Base-by-base conservation (phyloP, 2,329 filamentous ascomycete genomes). In the Dactylellina parvicollis region DNA sequence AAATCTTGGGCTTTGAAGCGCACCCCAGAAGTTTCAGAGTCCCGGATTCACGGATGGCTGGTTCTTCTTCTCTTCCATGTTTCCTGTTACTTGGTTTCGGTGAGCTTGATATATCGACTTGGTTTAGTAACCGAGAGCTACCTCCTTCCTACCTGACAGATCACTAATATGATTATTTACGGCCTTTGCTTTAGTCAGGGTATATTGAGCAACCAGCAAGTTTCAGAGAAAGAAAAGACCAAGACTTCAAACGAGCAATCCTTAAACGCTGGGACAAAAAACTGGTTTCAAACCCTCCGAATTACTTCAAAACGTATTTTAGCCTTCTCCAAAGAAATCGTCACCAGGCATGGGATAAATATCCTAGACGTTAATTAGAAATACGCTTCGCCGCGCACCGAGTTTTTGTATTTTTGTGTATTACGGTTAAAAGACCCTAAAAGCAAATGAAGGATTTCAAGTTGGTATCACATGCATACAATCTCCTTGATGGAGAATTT, bases 301-400 rank as follows among this genome's bases (percentile, higher is more conserved):
- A 56, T 22, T 57, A 57, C 34, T 67, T 59, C 18, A 57, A 44
- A 34, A 40, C 34, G 10, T 42, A 52, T 50, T 67, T 67, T 18
- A 32, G 18, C 28, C 24, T 66, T 34, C 18, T 56, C 28, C 2
- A n/a, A 10, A 32, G 34, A 44, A 20, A 28, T 9, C 30, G 20
- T n/a, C 28, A n/a, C 24, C 32, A 24, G n/a, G 12, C 14, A 40
- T 10, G 38, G 14, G 30, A 30, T 10, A 16, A 42, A 32, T 30
- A 28, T 0, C 3, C n/a, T 20, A 38, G 32, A 38, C 1, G 14
- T 1, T 36, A 36, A 8, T 36, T 36, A 36, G 7, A 36, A 36
- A 14, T 14, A n/a, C n/a, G n/a, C n/a, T n/a, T n/a, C n/a, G n/a
- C n/a, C n/a, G n/a, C 9, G n/a, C n/a, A n/a, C n/a, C n/a, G n/a